phyloP scores from a whole-genome alignment of 2,329 filamentous ascomycete genomes.

The Thermochaetoides dissita region DNA sequence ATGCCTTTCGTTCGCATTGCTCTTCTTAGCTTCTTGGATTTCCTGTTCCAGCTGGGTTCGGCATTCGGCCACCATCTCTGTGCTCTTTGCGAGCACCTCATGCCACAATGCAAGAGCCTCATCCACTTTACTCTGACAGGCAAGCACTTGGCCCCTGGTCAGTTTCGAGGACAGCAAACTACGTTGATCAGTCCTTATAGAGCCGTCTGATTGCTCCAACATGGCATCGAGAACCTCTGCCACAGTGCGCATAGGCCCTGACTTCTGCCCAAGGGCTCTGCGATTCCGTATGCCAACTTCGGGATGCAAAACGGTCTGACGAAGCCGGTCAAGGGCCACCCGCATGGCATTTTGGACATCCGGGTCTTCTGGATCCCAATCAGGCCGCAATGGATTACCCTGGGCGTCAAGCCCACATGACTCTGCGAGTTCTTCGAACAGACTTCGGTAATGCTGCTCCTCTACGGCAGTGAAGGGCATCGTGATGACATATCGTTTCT shows the following conservation, averaged over 20 bases:
- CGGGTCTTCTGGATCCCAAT: constrained; percentile 51
- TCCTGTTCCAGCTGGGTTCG: constrained; percentile 46
- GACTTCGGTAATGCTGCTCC: constrained; percentile 69
- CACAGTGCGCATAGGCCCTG: constrained; percentile 62
- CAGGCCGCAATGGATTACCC: constrained; percentile 45
- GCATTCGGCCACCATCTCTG: constrained; percentile 45
- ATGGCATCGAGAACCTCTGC: constrained; percentile 79
- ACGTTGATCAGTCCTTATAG: constrained; percentile 55
- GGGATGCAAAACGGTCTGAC: constrained; percentile 76
- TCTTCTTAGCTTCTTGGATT: constrained; percentile 23
- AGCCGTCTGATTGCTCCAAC: constrained; percentile 69
- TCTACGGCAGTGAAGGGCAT: constrained; percentile 84
- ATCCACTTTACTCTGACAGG: constrained; percentile 54
- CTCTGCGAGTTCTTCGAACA: constrained; percentile 63
- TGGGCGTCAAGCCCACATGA: constrained; percentile 50
- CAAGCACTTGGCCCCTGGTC: constrained; percentile 61
- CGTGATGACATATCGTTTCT: constrained; percentile 76
- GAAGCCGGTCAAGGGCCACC: constrained; percentile 59
- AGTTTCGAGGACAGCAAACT: constrained; percentile 49
- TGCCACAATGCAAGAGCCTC: constrained; percentile 61
- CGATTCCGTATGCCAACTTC: constrained; percentile 59
- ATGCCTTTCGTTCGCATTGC: constrained; percentile 10
- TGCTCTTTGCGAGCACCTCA: constrained; percentile 35
- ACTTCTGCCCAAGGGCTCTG: constrained; percentile 46
- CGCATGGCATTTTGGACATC: constrained; percentile 57